Percentiles rank a stretch among this genome's conserved stretches.
Conservation (phyloP, 768 basidiomycete species). For the button mushroom (Agaricus bisporus) region DNA sequence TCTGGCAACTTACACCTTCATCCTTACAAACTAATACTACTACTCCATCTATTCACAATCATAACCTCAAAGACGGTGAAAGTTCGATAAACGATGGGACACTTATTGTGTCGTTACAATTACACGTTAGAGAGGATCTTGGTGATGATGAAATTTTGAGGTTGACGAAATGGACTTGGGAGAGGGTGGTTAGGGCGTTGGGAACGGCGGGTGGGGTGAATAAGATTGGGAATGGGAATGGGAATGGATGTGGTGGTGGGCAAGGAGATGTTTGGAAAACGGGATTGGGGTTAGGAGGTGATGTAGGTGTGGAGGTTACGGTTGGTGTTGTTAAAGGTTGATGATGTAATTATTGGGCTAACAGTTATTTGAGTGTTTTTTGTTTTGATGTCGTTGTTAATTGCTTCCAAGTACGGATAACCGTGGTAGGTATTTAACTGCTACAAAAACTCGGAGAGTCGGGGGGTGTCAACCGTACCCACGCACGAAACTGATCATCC, state of each 20-base stretch:
- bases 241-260: slow-evolving; percentile 32
- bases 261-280: slow-evolving; percentile 6
- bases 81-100: slow-evolving; percentile 15
- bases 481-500: too few relatives aligned
- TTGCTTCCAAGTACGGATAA: too few relatives aligned
- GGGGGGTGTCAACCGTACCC: too few relatives aligned
- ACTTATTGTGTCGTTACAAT: slow-evolving; percentile 72
- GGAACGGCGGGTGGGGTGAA: slow-evolving; percentile 35
- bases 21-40: background rate
- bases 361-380: too few relatives aligned
- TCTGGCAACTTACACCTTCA: slow-evolving; percentile 75
- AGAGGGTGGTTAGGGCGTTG: slow-evolving; percentile 53
- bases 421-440: too few relatives aligned
- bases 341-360: slow-evolving; percentile 1
- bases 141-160: slow-evolving; percentile 65
- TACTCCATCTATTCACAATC: too few relatives aligned
- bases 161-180: slow-evolving; percentile 75
- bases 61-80: background rate
- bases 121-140: slow-evolving; percentile 65
- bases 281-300: slow-evolving; percentile 30
- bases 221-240: slow-evolving; percentile 62
- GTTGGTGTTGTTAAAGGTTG: slow-evolving; percentile 67
- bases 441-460: too few relatives aligned
- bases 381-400: too few relatives aligned
- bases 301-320: slow-evolving; percentile 53